Evolutionary conservation across 805 yeast genomes (phyloP).

Genomic region (Metschnikowia henanensis): DNA sequence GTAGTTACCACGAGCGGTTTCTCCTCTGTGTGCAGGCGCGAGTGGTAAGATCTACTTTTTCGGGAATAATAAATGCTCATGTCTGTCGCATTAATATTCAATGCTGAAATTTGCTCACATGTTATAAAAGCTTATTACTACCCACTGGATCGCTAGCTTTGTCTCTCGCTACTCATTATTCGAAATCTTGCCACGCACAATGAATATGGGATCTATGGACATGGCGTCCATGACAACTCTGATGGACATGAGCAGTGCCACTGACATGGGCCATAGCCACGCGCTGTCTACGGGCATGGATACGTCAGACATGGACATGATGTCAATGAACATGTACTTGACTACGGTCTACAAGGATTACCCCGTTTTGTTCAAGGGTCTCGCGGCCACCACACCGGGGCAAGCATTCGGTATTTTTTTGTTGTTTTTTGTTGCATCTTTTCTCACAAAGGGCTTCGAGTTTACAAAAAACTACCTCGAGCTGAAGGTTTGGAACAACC

Average conservation of each 20-base stretch:
- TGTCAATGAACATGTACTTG: slow-evolving; percentile 56
- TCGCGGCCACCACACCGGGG: slow-evolving; percentile 54
- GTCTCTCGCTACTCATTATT: not conserved
- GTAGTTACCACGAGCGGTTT: not conserved
- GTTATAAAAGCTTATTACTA: not conserved
- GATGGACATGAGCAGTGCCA: slow-evolving; percentile 19
- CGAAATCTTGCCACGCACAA: not conserved
- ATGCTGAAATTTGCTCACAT: slow-evolving; percentile 7
- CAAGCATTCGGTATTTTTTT: slow-evolving; percentile 75
- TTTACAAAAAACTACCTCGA: slow-evolving; percentile 65
- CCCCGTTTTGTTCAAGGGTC: slow-evolving; percentile 61
- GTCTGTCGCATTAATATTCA: not conserved
- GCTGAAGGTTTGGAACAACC: slow-evolving; percentile 59
- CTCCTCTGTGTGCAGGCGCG: slow-evolving; percentile 3
- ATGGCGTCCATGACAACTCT: slow-evolving; percentile 2
- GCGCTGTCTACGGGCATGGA: slow-evolving; percentile 5
- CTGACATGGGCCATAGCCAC: slow-evolving; percentile 5
- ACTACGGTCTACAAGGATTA: slow-evolving; percentile 49
- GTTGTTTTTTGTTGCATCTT: slow-evolving; percentile 56
- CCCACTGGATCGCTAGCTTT: not conserved
- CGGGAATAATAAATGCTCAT: slow-evolving; percentile 14
- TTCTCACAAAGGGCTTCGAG: slow-evolving; percentile 58
- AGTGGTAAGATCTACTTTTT: slow-evolving; percentile 5
- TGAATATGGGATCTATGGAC: slow-evolving; percentile 2
- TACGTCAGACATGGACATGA: slow-evolving; percentile 24